These are phyloP conservation scores for Chondrostereum purpureum DNA, from an alignment of 1,284 basidiomycete species.

Conservation along the genomic window DNA sequence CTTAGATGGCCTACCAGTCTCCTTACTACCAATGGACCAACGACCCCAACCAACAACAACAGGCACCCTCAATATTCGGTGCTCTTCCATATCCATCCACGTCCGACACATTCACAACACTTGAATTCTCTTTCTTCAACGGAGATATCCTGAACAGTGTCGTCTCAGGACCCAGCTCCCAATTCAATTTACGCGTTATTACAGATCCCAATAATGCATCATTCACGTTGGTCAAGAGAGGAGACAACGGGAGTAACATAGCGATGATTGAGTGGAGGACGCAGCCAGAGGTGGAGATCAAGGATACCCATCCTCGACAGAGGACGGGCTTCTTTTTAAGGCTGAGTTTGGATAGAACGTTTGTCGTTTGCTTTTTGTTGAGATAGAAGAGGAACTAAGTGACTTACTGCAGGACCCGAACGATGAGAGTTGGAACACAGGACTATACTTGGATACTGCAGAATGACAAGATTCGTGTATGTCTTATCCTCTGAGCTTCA, in stretches of 20 bases:
- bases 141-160: background rate
- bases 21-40: background rate
- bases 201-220: background rate
- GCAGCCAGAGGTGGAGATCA: background rate
- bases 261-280: background rate
- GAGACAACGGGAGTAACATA: background rate
- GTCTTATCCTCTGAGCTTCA: background rate
- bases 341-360: too few species aligned
- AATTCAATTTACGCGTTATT: background rate
- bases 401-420: background rate
- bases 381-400: too few species aligned
- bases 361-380: too few species aligned
- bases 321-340: too few species aligned
- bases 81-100: background rate
- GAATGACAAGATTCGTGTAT: background rate
- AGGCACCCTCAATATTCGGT: background rate
- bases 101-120: background rate
- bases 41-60: background rate
- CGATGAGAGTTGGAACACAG: background rate
- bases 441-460: background rate
- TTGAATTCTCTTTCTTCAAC: background rate
- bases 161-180: background rate
- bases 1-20: background rate
- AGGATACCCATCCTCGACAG: background rate
- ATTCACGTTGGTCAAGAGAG: background rate